Base-by-base conservation (phyloP, 176 grass and related monocot species). In the Ensete glaucum region DNA sequence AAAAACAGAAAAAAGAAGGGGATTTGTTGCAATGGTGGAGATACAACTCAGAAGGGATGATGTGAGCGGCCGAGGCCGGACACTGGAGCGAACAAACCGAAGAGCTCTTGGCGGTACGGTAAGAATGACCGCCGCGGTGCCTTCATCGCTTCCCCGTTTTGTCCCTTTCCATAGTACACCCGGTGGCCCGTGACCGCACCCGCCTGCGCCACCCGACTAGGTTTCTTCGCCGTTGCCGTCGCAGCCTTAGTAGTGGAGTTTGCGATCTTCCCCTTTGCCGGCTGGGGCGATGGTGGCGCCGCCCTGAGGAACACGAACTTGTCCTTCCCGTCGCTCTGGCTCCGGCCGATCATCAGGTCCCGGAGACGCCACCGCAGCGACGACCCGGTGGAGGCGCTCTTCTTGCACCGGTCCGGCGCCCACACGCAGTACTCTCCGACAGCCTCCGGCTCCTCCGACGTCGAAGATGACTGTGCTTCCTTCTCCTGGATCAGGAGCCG, bases 261-360 rank as follows among this genome's bases (percentile, higher is more conserved):
- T 10, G 43, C 34, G 3, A 9, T 64, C 29, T 66, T 65, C 19
- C 24, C 58, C n/a, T 52, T 52, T 48, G 43, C 60, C 12, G 26
- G 13, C 54, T 15, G 1, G 12, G 54, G 10, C 17, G 50, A 11
- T 2, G 62, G 62, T n/a, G 17, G 15, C 16, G 51, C 26, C 26
- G 23, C 53, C 54, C 49, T 10, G n/a, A 77, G 58, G 75, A 53
- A 77, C 20, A 77, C 60, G 34, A 77, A 77, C 48, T 77, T 77
- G n/a, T 76, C 73, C 73, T 77, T 77, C 19, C 75, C 75, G 49
- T 77, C 75, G 75, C 75, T 77, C 48, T 77, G 60, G 59, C 75
- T 77, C 75, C 75, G 75, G 11, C 75, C 75, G 9, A 19, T 16
- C 75, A 77, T 64, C 75, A 77, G 56, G 60, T 77, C 75, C 19